Conservation (phyloP, 805 yeast genomes). For the Zygoascus biomembranicola region DNA sequence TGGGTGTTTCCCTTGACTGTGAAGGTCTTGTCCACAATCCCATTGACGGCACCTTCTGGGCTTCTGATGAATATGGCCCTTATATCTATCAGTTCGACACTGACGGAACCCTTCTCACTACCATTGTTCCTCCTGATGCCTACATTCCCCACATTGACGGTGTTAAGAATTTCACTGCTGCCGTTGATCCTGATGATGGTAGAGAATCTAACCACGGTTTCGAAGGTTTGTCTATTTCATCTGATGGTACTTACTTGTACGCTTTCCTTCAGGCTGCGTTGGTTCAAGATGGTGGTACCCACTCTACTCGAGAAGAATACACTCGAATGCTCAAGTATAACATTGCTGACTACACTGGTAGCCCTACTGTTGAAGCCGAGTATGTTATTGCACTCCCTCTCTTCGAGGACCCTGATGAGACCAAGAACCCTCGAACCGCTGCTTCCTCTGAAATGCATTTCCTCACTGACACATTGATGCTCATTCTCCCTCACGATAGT, state of each 20-base stretch:
- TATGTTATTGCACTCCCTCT: constrained; percentile 13
- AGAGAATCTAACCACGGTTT: constrained; percentile 15
- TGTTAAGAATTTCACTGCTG: constrained; percentile 10
- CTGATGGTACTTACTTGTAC: constrained; percentile 9
- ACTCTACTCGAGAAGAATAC: constrained; percentile 14
- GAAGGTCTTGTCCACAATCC: constrained; percentile 12
- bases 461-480: constrained; percentile 10
- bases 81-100: constrained; percentile 10
- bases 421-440: constrained; percentile 14
- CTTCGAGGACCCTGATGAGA: constrained; percentile 11
- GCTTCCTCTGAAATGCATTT: constrained; percentile 11
- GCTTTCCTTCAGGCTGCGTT: constrained; percentile 11
- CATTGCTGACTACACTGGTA: not conserved
- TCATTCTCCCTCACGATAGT: constrained; percentile 11
- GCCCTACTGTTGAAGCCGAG: constrained; percentile 9
- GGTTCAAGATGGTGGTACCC: constrained; percentile 15
- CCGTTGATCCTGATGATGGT: constrained; percentile 12
- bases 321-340: constrained; percentile 11
- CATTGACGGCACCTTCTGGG: constrained; percentile 11
- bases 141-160: constrained; percentile 11
- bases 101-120: constrained; percentile 4
- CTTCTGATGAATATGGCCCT: constrained; percentile 15
- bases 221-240: constrained; percentile 12
- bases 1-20: constrained; percentile 8
- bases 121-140: constrained; percentile 15